Conservation (phyloP, 192 early-diverging fungal species). For the Dissophora ornata region DNA sequence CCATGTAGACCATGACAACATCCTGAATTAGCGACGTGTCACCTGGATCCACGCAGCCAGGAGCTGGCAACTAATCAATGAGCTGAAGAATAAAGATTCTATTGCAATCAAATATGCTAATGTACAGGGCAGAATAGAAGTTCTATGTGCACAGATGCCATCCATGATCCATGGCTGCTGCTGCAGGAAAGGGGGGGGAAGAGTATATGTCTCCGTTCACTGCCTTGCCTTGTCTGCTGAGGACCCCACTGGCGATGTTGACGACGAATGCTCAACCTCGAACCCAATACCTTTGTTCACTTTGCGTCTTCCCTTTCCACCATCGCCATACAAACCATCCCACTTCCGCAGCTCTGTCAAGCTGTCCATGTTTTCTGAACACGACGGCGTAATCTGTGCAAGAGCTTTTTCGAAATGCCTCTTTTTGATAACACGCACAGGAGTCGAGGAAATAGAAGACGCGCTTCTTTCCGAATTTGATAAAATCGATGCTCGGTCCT, state of each 20-base stretch:
- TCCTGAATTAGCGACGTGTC: too few relatives aligned
- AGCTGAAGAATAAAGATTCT: background rate
- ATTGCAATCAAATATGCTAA: too few relatives aligned
- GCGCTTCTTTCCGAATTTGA: too few relatives aligned
- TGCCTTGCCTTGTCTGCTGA: background rate
- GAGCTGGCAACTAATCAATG: too few relatives aligned
- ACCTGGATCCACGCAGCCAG: too few relatives aligned
- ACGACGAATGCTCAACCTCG: slow-evolving; percentile 15
- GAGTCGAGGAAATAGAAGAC: background rate
- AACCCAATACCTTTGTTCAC: slow-evolving; percentile 67
- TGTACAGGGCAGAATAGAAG: too few relatives aligned
- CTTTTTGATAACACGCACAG: slow-evolving; percentile 55
- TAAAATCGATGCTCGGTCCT: too few relatives aligned
- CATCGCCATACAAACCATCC: slow-evolving; percentile 90
- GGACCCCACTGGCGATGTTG: too few relatives aligned
- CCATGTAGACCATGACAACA: too few relatives aligned
- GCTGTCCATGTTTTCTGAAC: slow-evolving; percentile 91
- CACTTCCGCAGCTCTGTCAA: slow-evolving; percentile 91
- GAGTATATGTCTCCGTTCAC: background rate
- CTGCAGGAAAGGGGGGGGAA: too few relatives aligned
- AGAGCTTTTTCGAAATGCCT: slow-evolving; percentile 90
- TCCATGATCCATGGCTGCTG: too few relatives aligned
- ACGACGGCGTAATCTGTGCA: slow-evolving; percentile 84
- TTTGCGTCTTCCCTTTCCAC: slow-evolving; percentile 61
- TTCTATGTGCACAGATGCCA: too few relatives aligned